Percentiles rank a stretch among this genome's conserved stretches.
Conservation (phyloP, 108 stramenopile species). For the Stephanodiscus minutulus region DNA sequence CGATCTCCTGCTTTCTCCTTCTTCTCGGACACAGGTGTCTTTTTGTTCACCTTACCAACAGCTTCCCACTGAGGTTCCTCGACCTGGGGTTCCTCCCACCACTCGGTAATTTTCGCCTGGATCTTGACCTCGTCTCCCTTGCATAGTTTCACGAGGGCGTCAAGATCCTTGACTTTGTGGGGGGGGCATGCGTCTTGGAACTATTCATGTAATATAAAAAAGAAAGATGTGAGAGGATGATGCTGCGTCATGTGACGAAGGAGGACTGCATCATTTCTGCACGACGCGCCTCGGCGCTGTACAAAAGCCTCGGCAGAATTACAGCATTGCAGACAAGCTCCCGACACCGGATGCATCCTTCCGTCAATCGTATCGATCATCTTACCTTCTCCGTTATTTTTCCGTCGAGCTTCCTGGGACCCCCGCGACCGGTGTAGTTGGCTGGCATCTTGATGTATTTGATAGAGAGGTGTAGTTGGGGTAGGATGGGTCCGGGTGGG, state of each 20-base stretch:
- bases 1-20: slow-evolving; percentile 29
- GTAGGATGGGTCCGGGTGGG: background rate
- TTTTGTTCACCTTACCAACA: slow-evolving; percentile 64
- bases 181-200: slow-evolving; percentile 71
- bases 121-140: slow-evolving; percentile 85
- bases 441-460: slow-evolving; percentile 28
- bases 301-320: background rate
- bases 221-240: background rate
- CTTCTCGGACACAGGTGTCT: slow-evolving; percentile 42
- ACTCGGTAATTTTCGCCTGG: slow-evolving; percentile 65
- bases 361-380: background rate
- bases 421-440: slow-evolving; percentile 26
- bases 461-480: background rate
- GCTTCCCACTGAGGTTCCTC: slow-evolving; percentile 75
- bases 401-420: slow-evolving; percentile 36
- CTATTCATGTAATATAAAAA: slow-evolving; percentile 10
- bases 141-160: slow-evolving; percentile 72
- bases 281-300: background rate
- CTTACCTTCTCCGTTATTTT: slow-evolving; percentile 55
- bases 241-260: background rate
- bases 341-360: background rate
- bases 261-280: background rate
- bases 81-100: slow-evolving; percentile 79
- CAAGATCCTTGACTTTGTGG: slow-evolving; percentile 82
- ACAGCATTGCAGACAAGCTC: background rate